A percentile compares a stretch with the other conserved stretches of the same genome.
Evolutionary conservation across 2,329 filamentous ascomycete genomes (phyloP).

Genomic region (Sclerotiophoma versabilis): DNA sequence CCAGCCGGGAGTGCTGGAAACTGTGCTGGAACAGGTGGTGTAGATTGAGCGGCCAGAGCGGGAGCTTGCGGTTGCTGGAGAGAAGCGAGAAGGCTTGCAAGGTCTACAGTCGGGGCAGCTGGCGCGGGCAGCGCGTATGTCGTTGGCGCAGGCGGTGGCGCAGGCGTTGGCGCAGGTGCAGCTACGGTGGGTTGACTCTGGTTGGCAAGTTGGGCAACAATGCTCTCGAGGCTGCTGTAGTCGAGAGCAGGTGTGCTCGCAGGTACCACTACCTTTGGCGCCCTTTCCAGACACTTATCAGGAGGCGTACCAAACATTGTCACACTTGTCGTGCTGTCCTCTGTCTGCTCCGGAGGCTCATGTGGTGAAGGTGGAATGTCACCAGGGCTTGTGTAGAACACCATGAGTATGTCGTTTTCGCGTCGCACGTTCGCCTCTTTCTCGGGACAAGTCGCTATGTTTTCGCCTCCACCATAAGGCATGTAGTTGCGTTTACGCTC

Average conservation of each 20-base stretch:
- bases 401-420: constrained; percentile 56
- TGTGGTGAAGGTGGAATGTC: constrained; percentile 57
- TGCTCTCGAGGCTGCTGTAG: constrained; percentile 36
- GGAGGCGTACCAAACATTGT: constrained; percentile 51
- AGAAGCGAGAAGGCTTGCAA: constrained; percentile 38
- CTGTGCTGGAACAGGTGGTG: constrained; percentile 17
- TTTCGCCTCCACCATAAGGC: constrained; percentile 54
- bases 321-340: constrained; percentile 21
- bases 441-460: constrained; percentile 51
- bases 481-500: constrained; percentile 55
- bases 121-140: constrained; percentile 31
- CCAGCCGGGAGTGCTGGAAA: constrained; percentile 23
- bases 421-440: constrained; percentile 53
- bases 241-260: constrained; percentile 25
- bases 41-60: constrained; percentile 16
- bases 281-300: constrained; percentile 32
- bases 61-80: constrained; percentile 29
- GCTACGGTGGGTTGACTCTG: constrained; percentile 19
- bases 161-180: constrained; percentile 17
- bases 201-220: constrained; percentile 39
- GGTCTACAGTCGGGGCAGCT: constrained; percentile 28
- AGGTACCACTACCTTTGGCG: constrained; percentile 27
- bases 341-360: constrained; percentile 51
- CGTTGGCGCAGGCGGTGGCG: constrained; percentile 21
- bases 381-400: constrained; percentile 53